These are phyloP conservation scores for Zygosaccharomyces sapae DNA, from an alignment of 1,139 yeast genomes.

Conservation along the genomic window DNA sequence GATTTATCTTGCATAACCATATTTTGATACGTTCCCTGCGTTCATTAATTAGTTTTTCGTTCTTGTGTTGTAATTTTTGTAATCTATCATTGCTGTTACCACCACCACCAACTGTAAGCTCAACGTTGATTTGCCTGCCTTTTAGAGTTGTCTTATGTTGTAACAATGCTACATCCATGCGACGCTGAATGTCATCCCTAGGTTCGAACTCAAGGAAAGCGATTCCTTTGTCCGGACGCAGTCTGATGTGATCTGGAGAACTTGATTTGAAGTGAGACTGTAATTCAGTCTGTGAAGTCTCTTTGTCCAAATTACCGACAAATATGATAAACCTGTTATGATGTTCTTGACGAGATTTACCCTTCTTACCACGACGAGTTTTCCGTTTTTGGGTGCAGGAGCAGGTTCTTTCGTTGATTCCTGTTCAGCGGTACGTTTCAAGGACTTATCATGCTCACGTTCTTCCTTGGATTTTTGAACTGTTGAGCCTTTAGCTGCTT, in stretches of 20 bases:
- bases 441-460: slow-evolving; percentile 31
- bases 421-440: slow-evolving; percentile 29
- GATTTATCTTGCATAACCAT: slow-evolving; percentile 27
- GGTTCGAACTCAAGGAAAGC: slow-evolving; percentile 86
- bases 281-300: slow-evolving; percentile 58
- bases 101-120: slow-evolving; percentile 96
- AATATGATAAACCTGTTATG: slow-evolving; percentile 78
- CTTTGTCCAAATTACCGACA: slow-evolving; percentile 89
- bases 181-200: slow-evolving; percentile 61
- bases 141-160: slow-evolving; percentile 72
- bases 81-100: slow-evolving; percentile 75
- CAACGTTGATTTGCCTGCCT: slow-evolving; percentile 82
- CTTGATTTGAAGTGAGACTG: slow-evolving; percentile 70
- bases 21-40: slow-evolving; percentile 48
- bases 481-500: slow-evolving; percentile 75
- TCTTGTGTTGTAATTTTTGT: slow-evolving; percentile 72
- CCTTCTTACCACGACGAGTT: slow-evolving; percentile 74
- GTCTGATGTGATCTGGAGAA: slow-evolving; percentile 68
- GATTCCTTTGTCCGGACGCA: slow-evolving; percentile 81
- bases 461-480: slow-evolving; percentile 42
- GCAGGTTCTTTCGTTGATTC: slow-evolving; percentile 25
- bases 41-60: slow-evolving; percentile 65
- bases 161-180: slow-evolving; percentile 76
- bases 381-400: slow-evolving; percentile 58
- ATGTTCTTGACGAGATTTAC: slow-evolving; percentile 44